Base-by-base conservation (phyloP, 805 yeast species). In the Tetrapisispora fleetii region DNA sequence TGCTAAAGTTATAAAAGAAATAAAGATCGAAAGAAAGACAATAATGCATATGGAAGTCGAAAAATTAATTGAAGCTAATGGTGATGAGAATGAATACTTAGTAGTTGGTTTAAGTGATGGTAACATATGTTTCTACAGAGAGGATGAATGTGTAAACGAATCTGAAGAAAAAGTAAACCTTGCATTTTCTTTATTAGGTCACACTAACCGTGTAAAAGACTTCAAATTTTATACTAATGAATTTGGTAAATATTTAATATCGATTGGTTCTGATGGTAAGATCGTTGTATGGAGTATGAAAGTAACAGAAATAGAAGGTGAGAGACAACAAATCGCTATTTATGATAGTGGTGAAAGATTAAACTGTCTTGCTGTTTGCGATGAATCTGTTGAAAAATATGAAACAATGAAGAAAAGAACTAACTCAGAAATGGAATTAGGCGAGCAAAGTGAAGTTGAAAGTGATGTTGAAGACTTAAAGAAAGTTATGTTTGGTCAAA, bases 251-350 rank as follows among this genome's bases (percentile, higher is more conserved):
- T 84, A 75, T 59, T 65, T 93, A 59, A 76, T 86, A 0, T 83
- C 95, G 2, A 86, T 89, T 13, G 86, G 96, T 0, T 86, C 97
- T 0, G 98, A 91, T 65, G 98, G 98, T 24, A 85, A 79, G 58
- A 83, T 91, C 46, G 95, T 93, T 8, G 85, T 91, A 2, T 91
- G 97, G 96, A 84, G 90, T 62, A 68, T 83, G 61, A 62, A 68
- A 1, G 10, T 30, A 16, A 41, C 40, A 13, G 28, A 30, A 17
- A 19, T 11, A 19, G 44, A 41, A 4, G 17, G 18, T 30, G 58
- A 70, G 2, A 74, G 76, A 57, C 95, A 86, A 58, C 95, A 89
- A 64, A 76, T 89, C 22, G 97, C 96, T 0, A 93, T 88, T 3
- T 91, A 89, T 63, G 87, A 83, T 54, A 77, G 91, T 19, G 95